Percentiles rank a stretch among this genome's conserved stretches.
These are phyloP conservation scores for Colletotrichum tabaci DNA, from an alignment of 2,329 filamentous ascomycete genomes.

Conservation along the genomic window DNA sequence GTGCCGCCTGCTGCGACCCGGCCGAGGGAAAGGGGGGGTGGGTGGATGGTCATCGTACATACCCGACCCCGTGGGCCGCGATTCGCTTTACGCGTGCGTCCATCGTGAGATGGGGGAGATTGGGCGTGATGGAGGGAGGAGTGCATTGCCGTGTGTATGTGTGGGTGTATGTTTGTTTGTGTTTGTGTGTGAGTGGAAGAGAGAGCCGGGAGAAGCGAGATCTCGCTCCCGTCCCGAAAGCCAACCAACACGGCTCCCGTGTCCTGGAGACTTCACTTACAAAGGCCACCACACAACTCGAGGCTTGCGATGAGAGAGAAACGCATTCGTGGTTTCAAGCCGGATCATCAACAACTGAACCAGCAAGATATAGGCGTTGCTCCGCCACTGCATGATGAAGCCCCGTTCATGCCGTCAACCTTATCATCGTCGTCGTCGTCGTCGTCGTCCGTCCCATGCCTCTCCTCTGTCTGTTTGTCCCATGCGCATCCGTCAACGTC, in stretches of 20 bases:
- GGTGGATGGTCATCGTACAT: slow-evolving; percentile 26
- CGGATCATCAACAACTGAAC: neutral
- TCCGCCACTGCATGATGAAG: slow-evolving; percentile 12
- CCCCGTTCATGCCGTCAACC: slow-evolving; percentile 13
- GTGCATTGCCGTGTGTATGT: neutral
- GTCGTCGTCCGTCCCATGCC: neutral
- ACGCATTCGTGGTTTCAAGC: neutral
- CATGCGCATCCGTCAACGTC: neutral
- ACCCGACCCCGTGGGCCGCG: slow-evolving; percentile 16
- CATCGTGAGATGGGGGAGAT: neutral
- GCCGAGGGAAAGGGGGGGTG: neutral
- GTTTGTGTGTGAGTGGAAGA: too few species aligned
- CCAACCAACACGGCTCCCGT: too few species aligned
- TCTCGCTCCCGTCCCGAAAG: too few species aligned
- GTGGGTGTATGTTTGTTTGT: too few species aligned
- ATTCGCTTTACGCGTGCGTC: slow-evolving; percentile 26
- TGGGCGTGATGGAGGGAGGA: neutral
- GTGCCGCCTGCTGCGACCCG: slow-evolving; percentile 22
- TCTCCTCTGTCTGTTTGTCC: too few species aligned
- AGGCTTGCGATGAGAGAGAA: neutral
- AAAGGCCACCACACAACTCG: neutral
- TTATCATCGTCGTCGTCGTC: neutral
- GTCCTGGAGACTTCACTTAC: neutral
- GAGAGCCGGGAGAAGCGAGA: too few species aligned
- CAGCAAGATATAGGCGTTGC: neutral